A percentile compares a stretch with the other conserved stretches of the same genome.
Conservation (phyloP, 2,329 filamentous ascomycete species). For the Aureobasidium zeae region DNA sequence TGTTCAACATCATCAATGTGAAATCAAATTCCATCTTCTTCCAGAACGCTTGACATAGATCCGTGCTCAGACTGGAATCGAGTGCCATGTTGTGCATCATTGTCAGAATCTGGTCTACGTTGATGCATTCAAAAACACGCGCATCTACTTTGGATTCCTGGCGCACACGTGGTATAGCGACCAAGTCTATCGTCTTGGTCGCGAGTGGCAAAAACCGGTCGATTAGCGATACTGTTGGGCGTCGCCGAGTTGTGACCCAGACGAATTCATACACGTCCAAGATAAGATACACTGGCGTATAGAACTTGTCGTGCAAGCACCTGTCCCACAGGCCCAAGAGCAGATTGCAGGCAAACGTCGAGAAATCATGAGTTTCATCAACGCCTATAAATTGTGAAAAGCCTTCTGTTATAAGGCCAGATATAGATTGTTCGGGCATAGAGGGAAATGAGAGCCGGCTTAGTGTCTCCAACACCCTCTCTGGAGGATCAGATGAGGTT, state of each 20-base stretch:
- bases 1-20: constrained; percentile 57
- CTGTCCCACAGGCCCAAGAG: constrained; percentile 59
- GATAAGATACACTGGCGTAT: constrained; percentile 56
- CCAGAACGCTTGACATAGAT: constrained; percentile 52
- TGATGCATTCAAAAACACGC: constrained; percentile 49
- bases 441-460: constrained; percentile 58
- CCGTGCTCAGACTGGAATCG: constrained; percentile 42
- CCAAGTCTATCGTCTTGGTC: constrained; percentile 42
- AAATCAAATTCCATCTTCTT: constrained; percentile 56
- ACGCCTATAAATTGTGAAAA: constrained; percentile 47
- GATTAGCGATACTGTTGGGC: constrained; percentile 51
- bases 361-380: constrained; percentile 45
- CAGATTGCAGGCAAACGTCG: constrained; percentile 55
- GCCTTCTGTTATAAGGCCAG: constrained; percentile 58
- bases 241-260: constrained; percentile 51
- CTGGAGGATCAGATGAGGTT: too few relatives aligned
- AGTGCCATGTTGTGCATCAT: constrained; percentile 56
- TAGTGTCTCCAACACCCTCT: constrained; percentile 59
- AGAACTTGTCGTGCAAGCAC: constrained; percentile 53
- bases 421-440: constrained; percentile 50
- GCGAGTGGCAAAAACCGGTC: constrained; percentile 43
- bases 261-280: constrained; percentile 56
- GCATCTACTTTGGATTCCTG: constrained; percentile 29
- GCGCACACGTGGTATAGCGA: constrained; percentile 41
- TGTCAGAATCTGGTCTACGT: constrained; percentile 54